Conservation (phyloP, 1,284 basidiomycete genomes). For the Athelia psychrophila region DNA sequence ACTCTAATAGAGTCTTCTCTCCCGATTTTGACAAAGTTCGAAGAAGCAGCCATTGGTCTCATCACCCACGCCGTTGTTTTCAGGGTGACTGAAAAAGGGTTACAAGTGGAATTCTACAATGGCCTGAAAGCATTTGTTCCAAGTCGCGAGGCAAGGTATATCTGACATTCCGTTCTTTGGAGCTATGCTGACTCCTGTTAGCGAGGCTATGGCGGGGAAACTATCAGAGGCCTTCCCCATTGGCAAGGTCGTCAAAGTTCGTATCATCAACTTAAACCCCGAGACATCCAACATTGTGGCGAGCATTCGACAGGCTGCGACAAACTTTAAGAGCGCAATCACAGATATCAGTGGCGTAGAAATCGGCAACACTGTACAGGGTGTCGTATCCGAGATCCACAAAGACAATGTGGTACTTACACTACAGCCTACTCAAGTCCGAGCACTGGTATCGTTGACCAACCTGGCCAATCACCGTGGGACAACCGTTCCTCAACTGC, state of each 20-base stretch:
- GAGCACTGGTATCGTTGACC: conserved; percentile 83
- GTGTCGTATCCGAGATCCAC: conserved; percentile 75
- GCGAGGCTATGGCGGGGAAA: conserved; percentile 62
- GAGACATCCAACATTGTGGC: conserved; percentile 73
- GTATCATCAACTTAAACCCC: conserved; percentile 72
- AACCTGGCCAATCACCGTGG: conserved; percentile 85
- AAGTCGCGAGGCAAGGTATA: conserved; percentile 76
- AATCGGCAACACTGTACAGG: conserved; percentile 74
- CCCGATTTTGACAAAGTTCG: conserved; percentile 64
- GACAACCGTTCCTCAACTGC: conserved; percentile 69
- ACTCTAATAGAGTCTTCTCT: conserved; percentile 81
- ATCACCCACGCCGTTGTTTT: conserved; percentile 85
- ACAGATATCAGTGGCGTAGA: conserved; percentile 71
- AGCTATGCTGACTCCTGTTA: conserved; percentile 22
- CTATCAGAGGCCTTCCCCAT: conserved; percentile 71
- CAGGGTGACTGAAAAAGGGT: conserved; percentile 74
- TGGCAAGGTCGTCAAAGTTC: conserved; percentile 87
- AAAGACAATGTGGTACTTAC: conserved; percentile 80
- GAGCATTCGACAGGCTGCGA: conserved; percentile 82
- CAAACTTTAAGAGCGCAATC: conserved; percentile 46
- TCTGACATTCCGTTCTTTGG: not conserved
- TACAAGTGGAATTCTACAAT: conserved; percentile 91
- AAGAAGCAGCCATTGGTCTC: conserved; percentile 70
- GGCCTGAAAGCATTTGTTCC: conserved; percentile 86
- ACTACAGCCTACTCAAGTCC: conserved; percentile 69